phyloP scores from a whole-genome alignment of 305 asterid genomes.

The Euphrasia arctica region DNA sequence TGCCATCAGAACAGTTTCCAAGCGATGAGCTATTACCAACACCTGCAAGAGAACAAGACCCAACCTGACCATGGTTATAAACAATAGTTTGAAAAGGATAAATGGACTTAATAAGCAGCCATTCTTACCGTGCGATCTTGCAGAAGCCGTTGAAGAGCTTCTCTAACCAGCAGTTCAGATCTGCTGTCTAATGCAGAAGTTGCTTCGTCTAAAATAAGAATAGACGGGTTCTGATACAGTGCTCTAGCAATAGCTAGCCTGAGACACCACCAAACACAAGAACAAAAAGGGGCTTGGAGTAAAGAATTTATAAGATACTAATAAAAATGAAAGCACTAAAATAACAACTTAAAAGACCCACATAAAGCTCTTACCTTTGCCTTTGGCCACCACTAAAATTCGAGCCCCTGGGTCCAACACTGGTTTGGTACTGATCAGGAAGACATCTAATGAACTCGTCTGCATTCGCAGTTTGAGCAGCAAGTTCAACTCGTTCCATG shows the following conservation, averaged over 20 bases:
- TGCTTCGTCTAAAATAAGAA: slow-evolving; percentile 92
- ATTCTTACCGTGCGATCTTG: slow-evolving; percentile 69
- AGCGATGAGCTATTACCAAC: slow-evolving; percentile 77
- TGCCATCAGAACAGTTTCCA: slow-evolving; percentile 84
- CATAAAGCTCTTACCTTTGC: slow-evolving; percentile 54
- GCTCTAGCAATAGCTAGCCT: slow-evolving; percentile 93
- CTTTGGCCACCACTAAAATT: slow-evolving; percentile 89
- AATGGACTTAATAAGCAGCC: neutral
- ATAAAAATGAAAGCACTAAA: no score
- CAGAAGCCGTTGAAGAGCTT: slow-evolving; percentile 77
- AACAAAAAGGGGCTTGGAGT: neutral
- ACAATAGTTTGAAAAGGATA: neutral
- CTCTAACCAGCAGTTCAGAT: slow-evolving; percentile 82
- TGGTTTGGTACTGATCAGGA: slow-evolving; percentile 61
- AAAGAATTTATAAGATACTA: no score
- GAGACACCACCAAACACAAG: slow-evolving; percentile 20
- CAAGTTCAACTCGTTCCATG: slow-evolving; percentile 67
- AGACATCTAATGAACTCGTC: slow-evolving; percentile 71
- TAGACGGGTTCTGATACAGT: slow-evolving; percentile 86
- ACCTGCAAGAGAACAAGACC: slow-evolving; percentile 69
- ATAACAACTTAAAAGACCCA: neutral
- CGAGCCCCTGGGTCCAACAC: slow-evolving; percentile 87
- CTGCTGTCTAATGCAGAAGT: slow-evolving; percentile 89
- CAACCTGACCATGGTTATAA: no score
- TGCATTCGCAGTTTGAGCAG: slow-evolving; percentile 92